These are phyloP conservation scores for Saccharomyces hybrid DNA, from an alignment of 1,139 yeast genomes.

Conservation along the genomic window DNA sequence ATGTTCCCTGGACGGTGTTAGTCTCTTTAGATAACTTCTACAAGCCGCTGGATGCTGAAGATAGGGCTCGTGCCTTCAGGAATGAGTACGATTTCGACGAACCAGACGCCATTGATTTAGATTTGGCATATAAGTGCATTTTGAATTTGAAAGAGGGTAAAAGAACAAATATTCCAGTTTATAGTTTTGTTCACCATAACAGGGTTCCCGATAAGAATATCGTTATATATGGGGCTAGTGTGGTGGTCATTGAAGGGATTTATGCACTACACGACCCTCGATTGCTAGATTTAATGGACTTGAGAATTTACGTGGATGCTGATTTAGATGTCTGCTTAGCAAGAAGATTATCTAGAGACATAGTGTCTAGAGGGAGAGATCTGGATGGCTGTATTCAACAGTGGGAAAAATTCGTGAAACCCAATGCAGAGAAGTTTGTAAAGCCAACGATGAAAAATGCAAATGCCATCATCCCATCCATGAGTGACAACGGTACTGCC, in stretches of 20 bases:
- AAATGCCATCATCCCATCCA: constrained; percentile 81
- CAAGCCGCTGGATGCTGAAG: constrained; percentile 56
- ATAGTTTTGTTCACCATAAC: constrained; percentile 69
- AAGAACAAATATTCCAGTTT: constrained; percentile 72
- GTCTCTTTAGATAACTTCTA: constrained; percentile 88
- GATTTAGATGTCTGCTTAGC: constrained; percentile 89
- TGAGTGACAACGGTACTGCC: constrained; percentile 75
- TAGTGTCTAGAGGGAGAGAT: constrained; percentile 77
- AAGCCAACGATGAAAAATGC: constrained; percentile 75
- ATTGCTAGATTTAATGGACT: constrained; percentile 66
- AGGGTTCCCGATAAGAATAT: constrained; percentile 56
- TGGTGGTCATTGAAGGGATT: constrained; percentile 84
- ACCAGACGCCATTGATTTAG: constrained; percentile 76
- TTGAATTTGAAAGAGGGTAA: constrained; percentile 52
- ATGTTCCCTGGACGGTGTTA: constrained; percentile 93
- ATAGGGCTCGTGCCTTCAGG: constrained; percentile 55
- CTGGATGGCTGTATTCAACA: constrained; percentile 73
- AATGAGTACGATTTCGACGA: constrained; percentile 76
- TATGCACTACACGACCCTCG: constrained; percentile 72
- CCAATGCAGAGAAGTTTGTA: constrained; percentile 75
- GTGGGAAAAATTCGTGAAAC: constrained; percentile 88
- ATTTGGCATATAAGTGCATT: constrained; percentile 57
- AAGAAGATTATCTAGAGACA: constrained; percentile 79
- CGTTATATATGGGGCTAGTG: constrained; percentile 91
- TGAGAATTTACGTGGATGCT: constrained; percentile 86